Base-by-base conservation (phyloP, 331 rosid species). In the Malus hybrid region DNA sequence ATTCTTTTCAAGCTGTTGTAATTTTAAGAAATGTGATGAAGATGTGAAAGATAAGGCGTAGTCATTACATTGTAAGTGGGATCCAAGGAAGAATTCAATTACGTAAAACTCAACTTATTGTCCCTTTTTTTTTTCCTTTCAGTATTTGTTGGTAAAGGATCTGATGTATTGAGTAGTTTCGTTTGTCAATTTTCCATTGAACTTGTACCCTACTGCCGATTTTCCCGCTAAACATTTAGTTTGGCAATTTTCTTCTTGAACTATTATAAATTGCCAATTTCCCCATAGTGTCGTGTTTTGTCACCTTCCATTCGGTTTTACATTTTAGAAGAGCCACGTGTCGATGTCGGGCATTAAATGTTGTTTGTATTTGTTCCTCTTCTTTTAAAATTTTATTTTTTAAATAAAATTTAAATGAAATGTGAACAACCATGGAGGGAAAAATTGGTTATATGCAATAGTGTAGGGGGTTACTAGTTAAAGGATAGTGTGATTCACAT, bases 1-100 rank as follows among this genome's bases (percentile, higher is more conserved):
- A 78, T 54, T 68, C 64, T 77, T 71, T 80, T 71, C 60, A 83
- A 80, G 73, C 67, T 62, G 39, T 62, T 62, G 67, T 62, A 29
- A 27, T 62, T 62, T 62, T 31, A 71, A 64, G 29, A 60, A 54
- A 24, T 50, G 62, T 61, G 75, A 67, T 61, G 46, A 52, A 20
- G 28, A 60, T 36, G 36, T 66, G 28, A 74, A 63, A 42, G 55
- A 15, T 28, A 7, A 66, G 31, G 78, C 52, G 68, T 68, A 10
- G 61, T 60, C 56, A 56, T 48, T 62, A 46, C 55, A 27, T 52
- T 69, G 73, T 74, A 31, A 33, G 32, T 71, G 77, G 81, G 64
- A 81, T 75, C 46, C 56, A 44, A 68, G 71, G 50, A 56, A 73
- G 62, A 16, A 52, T 20, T 67, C 46, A 20, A 33, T 64, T 36